Evolutionary conservation across 2,329 filamentous ascomycete genomes (phyloP).

Genomic region (Golovinomyces cichoracearum): DNA sequence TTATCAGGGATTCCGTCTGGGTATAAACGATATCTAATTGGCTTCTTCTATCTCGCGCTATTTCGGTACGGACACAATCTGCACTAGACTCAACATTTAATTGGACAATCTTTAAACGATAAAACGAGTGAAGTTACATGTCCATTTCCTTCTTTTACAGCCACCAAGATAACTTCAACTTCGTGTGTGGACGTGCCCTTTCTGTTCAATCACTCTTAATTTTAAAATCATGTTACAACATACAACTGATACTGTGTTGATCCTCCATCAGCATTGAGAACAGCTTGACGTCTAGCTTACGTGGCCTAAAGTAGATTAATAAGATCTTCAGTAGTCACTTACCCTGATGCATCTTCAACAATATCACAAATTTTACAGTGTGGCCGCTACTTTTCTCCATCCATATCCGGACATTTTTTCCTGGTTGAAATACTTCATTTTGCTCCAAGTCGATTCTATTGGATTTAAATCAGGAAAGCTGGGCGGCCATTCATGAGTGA

Average conservation of each 20-base stretch:
- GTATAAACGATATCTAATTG: too few species aligned
- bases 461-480: too few species aligned
- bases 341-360: neutral
- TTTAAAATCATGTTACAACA: neutral
- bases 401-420: neutral
- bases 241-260: neutral
- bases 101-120: neutral
- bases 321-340: neutral
- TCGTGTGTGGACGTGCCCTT: neutral
- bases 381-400: neutral
- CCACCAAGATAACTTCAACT: neutral
- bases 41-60: too few species aligned
- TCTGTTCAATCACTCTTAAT: neutral
- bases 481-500: too few species aligned
- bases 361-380: neutral
- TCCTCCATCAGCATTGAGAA: neutral
- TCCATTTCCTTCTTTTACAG: neutral
- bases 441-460: too few species aligned
- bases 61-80: neutral
- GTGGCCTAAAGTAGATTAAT: neutral
- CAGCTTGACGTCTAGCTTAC: neutral
- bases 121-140: neutral
- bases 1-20: too few species aligned
- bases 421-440: neutral
- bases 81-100: neutral